phyloP scores from a whole-genome alignment of 768 basidiomycete species.

The Lentinula sp. region DNA sequence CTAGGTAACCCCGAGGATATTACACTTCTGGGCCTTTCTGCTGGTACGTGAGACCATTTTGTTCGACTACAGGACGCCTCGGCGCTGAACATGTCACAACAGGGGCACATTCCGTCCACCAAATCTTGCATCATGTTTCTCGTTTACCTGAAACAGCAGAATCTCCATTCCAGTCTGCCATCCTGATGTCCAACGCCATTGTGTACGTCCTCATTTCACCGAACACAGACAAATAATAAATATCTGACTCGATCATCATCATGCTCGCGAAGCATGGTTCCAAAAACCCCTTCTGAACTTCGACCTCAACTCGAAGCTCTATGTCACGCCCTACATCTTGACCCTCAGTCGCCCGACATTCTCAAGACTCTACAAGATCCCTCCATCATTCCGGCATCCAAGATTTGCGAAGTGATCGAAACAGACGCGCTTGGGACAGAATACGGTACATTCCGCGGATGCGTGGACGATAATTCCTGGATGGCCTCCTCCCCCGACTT shows the following conservation, averaged over 20 bases:
- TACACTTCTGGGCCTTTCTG: constrained; percentile 65
- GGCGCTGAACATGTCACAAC: background rate
- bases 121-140: constrained; percentile 65
- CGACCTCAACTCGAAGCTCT: constrained; percentile 60
- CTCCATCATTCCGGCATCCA: constrained; percentile 35
- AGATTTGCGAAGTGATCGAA: constrained; percentile 54
- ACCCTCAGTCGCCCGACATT: constrained; percentile 43
- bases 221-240: too few species aligned
- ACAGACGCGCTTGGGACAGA: constrained; percentile 43
- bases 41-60: constrained; percentile 32
- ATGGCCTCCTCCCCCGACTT: constrained; percentile 45
- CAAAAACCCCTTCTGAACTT: constrained; percentile 54
- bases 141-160: constrained; percentile 45
- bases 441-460: constrained; percentile 65
- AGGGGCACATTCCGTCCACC: constrained; percentile 74
- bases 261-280: constrained; percentile 33
- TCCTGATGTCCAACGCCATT: constrained; percentile 72
- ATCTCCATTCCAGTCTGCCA: constrained; percentile 62
- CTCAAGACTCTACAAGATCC: constrained; percentile 48
- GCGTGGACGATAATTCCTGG: constrained; percentile 50
- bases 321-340: constrained; percentile 47
- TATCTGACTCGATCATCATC: background rate
- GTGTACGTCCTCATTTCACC: constrained; percentile 32
- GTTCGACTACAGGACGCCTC: background rate
- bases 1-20: constrained; percentile 57